Evolutionary conservation across 164 flowering plant species (phyloP), one percentile per base, ranked within the genome.

Genomic region (Cinnamomum micranthum): DNA sequence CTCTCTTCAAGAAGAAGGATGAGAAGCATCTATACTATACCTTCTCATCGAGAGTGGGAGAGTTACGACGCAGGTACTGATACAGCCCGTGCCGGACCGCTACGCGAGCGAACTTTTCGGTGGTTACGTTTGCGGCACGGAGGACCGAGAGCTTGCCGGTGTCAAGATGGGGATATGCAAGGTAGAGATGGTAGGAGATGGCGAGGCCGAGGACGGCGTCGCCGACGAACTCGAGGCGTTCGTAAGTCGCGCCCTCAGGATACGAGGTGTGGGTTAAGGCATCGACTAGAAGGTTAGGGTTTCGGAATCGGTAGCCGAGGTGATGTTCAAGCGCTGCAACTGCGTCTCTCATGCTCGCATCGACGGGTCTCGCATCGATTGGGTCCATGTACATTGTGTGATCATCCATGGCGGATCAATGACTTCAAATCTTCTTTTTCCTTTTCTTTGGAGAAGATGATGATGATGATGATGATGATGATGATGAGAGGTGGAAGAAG

Each of bases 51-150:
- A 92, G 84, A 3, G 79, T 74, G 58, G 83, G 60, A 4, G 84
- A 82, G 74, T 88, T 87, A 75, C 82, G 93, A 17, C 92, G 77
- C 22, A 94, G 71, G 65, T 79, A 87, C 0, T 63, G 68, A 25
- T 86, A 87, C 3, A 94, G 80, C 15, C 83, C 84, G 60, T 65
- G 77, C 11, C 76, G 71, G 28, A 81, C 72, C 14, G 83, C 83
- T 0, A 74, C 81, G 17, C 83, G 69, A 2, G 83, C 83, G 6
- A 81, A 75, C 72, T 81, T 81, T 71, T 81, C 83, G 4, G 83
- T 81, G 75, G 77, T 73, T 17, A 73, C 71, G 58, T 81, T 81
- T 23, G 83, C 81, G 6, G 81, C 66, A 6, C 79, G 83, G 11
- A 81, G 75, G 14, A 78, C 68, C 25, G 79, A 70, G 47, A 81